Percentiles rank a stretch among this genome's conserved stretches.
Evolutionary conservation across 441 rosid genomes (phyloP).

Genomic region (California macrophylla): DNA sequence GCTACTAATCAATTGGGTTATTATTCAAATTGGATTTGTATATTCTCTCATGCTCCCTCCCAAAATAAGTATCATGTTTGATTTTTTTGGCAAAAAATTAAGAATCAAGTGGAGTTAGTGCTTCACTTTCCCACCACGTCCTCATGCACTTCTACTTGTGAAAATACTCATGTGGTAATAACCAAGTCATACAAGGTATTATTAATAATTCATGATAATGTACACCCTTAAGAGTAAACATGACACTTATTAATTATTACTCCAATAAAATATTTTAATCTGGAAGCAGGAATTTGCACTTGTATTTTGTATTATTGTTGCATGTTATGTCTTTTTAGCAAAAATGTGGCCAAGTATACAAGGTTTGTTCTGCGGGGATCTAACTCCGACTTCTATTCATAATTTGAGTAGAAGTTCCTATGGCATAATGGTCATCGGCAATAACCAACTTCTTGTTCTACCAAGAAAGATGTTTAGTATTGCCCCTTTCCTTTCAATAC

Average conservation of each 20-base stretch:
- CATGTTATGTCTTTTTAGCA: background rate
- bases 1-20: background rate
- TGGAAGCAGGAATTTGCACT: background rate
- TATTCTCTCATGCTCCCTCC: background rate
- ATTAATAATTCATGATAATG: background rate
- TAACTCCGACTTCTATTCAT: too few species aligned
- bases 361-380: background rate
- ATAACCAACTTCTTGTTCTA: too few species aligned
- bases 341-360: background rate
- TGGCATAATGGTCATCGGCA: too few species aligned
- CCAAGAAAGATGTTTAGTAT: too few species aligned
- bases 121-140: background rate
- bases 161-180: background rate
- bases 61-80: conserved; percentile 3
- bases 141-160: background rate
- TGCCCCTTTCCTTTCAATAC: too few species aligned
- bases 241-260: background rate
- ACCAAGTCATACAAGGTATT: background rate
- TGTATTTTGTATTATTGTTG: background rate
- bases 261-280: background rate
- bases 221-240: background rate
- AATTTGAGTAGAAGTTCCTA: too few species aligned
- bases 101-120: background rate
- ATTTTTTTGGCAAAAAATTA: background rate
- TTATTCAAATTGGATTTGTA: background rate